Evolutionary conservation across 495 filamentous ascomycete species (phyloP).

Genomic region (Penicillium tannophilum): DNA sequence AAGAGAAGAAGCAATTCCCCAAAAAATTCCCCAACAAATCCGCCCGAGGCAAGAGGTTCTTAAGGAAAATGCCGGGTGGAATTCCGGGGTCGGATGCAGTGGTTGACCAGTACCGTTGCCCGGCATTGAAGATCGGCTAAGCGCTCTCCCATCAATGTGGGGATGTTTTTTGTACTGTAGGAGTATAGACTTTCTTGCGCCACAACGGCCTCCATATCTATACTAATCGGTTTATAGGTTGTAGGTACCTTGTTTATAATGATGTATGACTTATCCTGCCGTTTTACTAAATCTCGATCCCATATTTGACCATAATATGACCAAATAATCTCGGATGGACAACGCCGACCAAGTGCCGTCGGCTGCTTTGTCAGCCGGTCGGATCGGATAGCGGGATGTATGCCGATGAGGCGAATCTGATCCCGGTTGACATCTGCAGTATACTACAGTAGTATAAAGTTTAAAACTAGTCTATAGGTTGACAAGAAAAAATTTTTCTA

Average conservation of each 20-base stretch:
- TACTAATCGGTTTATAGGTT: not conserved
- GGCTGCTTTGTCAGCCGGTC: conserved; percentile 8
- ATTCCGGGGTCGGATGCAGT: conserved; percentile 40
- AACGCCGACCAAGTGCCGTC: conserved; percentile 2
- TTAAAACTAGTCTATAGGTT: not conserved
- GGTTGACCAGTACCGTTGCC: conserved; percentile 28
- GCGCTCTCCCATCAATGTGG: conserved; percentile 38
- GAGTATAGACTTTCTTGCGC: not conserved
- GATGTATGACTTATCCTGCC: not conserved
- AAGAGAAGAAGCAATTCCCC: conserved; percentile 16
- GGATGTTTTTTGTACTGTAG: not conserved
- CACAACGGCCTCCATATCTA: not conserved
- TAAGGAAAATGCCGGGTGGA: conserved; percentile 32
- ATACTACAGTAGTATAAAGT: not conserved
- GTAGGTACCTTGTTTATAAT: not conserved
- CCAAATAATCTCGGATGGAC: not conserved
- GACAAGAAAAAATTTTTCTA: too few relatives aligned
- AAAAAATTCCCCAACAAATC: conserved; percentile 13
- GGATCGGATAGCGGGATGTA: conserved; percentile 4
- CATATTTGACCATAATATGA: not conserved
- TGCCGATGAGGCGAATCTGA: not conserved
- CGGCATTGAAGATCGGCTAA: conserved; percentile 52
- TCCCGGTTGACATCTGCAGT: not conserved
- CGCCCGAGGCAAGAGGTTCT: conserved; percentile 18
- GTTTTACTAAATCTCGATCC: not conserved